Base-by-base conservation (phyloP, 352 stramenopile genomes). In the Chloridella minuta region DNA sequence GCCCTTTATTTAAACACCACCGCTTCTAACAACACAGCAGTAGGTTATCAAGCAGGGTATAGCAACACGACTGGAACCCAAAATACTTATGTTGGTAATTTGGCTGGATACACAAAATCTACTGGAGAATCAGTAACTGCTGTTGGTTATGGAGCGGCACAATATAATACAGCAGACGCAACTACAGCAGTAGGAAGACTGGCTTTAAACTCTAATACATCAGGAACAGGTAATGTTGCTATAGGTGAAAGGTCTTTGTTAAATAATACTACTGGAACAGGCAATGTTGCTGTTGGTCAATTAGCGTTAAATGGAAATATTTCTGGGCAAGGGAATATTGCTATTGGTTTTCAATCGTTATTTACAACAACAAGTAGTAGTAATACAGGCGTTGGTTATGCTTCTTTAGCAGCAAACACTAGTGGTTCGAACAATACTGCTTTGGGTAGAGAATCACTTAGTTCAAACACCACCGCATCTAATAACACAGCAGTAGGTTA, bases 61-160 rank as follows among this genome's bases (percentile, higher is more conserved):
- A 83, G n/a, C 51, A 24, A 22, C n/a, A 25, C 51, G n/a, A 25
- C 23, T 83, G 51, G 51, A 25, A 83, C n/a, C 23, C 51, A 83
- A 83, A 83, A 22, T 83, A 24, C 51, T 83, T 83, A 30, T 24
- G 23, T 83, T 83, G 51, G 51, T 83, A 83, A 83, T 83, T 83
- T 83, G 51, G 51, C 51, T 30, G 27, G 27, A 30, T 30, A 30
- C 27, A 30, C 27, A 30, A 30, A 30, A 30, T 30, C 27, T 30
- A 30, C 27, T 30, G 27, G 27, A 30, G 27, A 30, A 30, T 30
- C 27, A 30, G 27, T 30, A 30, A 30, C 27, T 30, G 27, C 27
- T 30, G 27, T 30, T 30, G 27, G 27, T 30, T 30, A 30, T 30
- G 27, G 27, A 30, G 27, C 27, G 27, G 27, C 27, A 30, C 27